These are phyloP conservation scores for Rutstroemia sp. DNA, from an alignment of 2,329 filamentous ascomycete genomes.

Conservation along the genomic window DNA sequence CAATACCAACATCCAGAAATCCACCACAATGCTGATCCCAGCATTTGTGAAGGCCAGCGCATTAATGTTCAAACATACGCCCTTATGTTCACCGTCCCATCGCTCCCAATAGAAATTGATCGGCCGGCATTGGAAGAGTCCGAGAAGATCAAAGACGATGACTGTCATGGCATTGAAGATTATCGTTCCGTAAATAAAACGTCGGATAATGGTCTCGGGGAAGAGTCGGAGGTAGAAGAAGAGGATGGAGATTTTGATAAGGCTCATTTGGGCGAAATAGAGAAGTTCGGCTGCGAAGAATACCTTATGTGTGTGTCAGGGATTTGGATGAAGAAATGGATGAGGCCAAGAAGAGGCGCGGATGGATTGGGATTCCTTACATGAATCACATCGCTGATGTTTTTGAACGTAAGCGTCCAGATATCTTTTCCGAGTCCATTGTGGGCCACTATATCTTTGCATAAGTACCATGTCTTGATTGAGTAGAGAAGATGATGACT, in stretches of 20 bases:
- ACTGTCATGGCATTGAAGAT: conserved; percentile 6
- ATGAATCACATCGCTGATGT: conserved; percentile 12
- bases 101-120: conserved; percentile 45
- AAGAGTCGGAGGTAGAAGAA: conserved; percentile 19
- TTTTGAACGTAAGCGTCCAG: conserved; percentile 12
- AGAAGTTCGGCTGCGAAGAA: conserved; percentile 15
- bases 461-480: not conserved
- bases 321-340: not conserved
- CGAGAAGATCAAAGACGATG: conserved; percentile 12
- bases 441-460: conserved; percentile 4
- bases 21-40: conserved; percentile 43
- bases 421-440: conserved; percentile 15
- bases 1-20: conserved; percentile 44
- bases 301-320: conserved; percentile 8
- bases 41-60: conserved; percentile 44
- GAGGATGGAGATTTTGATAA: conserved; percentile 14
- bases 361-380: conserved; percentile 2
- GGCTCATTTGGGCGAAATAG: conserved; percentile 12
- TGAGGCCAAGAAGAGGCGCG: not conserved
- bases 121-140: conserved; percentile 38
- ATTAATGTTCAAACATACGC: conserved; percentile 43
- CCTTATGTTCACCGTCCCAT: conserved; percentile 41
- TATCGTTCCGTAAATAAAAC: conserved; percentile 5
- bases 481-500: not conserved
- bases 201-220: conserved; percentile 7